A percentile compares a stretch with the other conserved stretches of the same genome.
Conservation (phyloP, 306 rosid genomes). For the Gastrolobium bilobum region DNA sequence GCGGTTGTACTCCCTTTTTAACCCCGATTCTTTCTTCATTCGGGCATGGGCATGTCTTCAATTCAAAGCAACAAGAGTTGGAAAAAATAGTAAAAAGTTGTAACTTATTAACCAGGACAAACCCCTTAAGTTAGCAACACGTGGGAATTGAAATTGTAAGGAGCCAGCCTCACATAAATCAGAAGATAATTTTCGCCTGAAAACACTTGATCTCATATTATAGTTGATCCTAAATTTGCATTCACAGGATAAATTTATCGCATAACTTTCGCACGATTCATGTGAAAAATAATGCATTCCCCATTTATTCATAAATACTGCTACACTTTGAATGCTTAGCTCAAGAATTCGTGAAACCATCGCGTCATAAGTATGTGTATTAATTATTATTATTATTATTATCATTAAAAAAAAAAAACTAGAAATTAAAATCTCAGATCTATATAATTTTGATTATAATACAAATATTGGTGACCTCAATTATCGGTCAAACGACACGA, state of each 20-base stretch:
- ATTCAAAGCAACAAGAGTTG: background rate
- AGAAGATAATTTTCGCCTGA: slow-evolving; percentile 17
- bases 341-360: no score
- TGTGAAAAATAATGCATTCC: no score
- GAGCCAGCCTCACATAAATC: slow-evolving; percentile 10
- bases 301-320: no score
- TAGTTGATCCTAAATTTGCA: background rate
- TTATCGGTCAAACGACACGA: no score
- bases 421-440: no score
- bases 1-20: background rate
- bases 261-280: background rate
- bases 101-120: background rate
- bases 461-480: no score
- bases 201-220: background rate
- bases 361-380: no score
- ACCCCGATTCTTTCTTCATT: slow-evolving; percentile 12
- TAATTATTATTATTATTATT: no score
- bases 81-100: background rate
- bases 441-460: no score
- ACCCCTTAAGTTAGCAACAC: background rate
- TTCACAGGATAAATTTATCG: background rate
- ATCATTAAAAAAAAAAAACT: no score
- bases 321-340: no score
- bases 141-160: background rate
- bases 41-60: background rate